Evolutionary conservation across 495 filamentous ascomycete species (phyloP).

Genomic region (Lindgomyces ingoldianus): DNA sequence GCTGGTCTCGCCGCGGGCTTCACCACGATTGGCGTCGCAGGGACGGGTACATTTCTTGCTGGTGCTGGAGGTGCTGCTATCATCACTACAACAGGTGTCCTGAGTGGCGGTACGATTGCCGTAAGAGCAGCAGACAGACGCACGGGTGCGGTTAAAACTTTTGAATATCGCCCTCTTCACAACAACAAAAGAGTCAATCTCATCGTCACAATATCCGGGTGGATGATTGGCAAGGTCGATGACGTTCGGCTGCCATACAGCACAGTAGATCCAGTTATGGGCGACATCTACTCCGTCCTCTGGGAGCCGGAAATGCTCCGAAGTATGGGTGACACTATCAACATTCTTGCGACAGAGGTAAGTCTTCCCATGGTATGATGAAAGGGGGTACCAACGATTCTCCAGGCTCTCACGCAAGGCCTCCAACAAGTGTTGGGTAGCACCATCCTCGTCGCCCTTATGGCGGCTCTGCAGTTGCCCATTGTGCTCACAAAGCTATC

Average conservation of each 20-base stretch:
- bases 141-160: slow-evolving; percentile 88
- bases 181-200: slow-evolving; percentile 97
- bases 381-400: slow-evolving; percentile 1
- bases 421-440: slow-evolving; percentile 92
- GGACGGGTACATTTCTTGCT: slow-evolving; percentile 85
- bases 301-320: slow-evolving; percentile 99
- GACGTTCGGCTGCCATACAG: slow-evolving; percentile 93
- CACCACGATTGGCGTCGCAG: slow-evolving; percentile 88
- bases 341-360: slow-evolving; percentile 96
- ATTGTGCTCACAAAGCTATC: slow-evolving; percentile 91
- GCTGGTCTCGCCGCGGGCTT: slow-evolving; percentile 93
- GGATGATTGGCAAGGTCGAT: slow-evolving; percentile 98
- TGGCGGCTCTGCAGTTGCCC: slow-evolving; percentile 92
- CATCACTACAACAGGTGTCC: slow-evolving; percentile 86
- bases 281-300: slow-evolving; percentile 92
- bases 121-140: slow-evolving; percentile 80
- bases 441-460: slow-evolving; percentile 82
- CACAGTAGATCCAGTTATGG: slow-evolving; percentile 97
- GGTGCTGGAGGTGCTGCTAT: slow-evolving; percentile 90
- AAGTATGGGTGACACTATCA: slow-evolving; percentile 97
- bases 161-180: slow-evolving; percentile 93
- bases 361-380: slow-evolving; percentile 34
- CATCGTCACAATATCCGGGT: slow-evolving; percentile 92
- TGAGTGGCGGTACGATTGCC: slow-evolving; percentile 83
- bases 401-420: slow-evolving; percentile 87